Percentiles rank a stretch among this genome's conserved stretches.
Conservation (phyloP, 1,284 basidiomycete genomes). For the Ceratobasidium papillatum region DNA sequence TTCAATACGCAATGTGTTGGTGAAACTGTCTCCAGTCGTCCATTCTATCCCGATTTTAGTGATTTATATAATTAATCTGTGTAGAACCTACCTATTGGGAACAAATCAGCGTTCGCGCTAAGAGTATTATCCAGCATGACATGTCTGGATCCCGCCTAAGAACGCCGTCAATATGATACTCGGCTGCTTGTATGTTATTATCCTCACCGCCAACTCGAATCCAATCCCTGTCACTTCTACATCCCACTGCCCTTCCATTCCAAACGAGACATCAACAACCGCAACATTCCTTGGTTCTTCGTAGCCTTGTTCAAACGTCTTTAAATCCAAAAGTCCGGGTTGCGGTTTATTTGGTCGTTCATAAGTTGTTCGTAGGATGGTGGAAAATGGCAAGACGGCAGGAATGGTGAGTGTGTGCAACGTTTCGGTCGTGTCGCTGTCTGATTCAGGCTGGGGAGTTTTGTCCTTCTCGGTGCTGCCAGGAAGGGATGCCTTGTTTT, state of each 20-base stretch:
- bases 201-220: constrained; percentile 58
- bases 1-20: constrained; percentile 62
- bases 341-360: constrained; percentile 53
- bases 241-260: constrained; percentile 53
- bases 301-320: constrained; percentile 63
- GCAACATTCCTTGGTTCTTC: constrained; percentile 58
- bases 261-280: constrained; percentile 64
- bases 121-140: constrained; percentile 58
- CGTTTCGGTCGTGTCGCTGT: constrained; percentile 64
- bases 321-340: constrained; percentile 62
- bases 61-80: not conserved
- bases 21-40: constrained; percentile 68
- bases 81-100: constrained; percentile 49
- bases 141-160: constrained; percentile 59
- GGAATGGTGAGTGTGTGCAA: constrained; percentile 70
- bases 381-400: constrained; percentile 63
- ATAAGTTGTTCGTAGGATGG: constrained; percentile 63
- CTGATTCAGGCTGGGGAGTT: constrained; percentile 44
- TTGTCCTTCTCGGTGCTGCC: constrained; percentile 44
- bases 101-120: constrained; percentile 51
- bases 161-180: constrained; percentile 5
- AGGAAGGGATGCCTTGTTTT: constrained; percentile 26
- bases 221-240: constrained; percentile 53
- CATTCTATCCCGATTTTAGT: constrained; percentile 58
- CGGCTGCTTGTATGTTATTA: constrained; percentile 51